A percentile compares a stretch with the other conserved stretches of the same genome.
These are phyloP conservation scores for Nicotiana undulata DNA, from an alignment of 257 asterid species.

Conservation along the genomic window DNA sequence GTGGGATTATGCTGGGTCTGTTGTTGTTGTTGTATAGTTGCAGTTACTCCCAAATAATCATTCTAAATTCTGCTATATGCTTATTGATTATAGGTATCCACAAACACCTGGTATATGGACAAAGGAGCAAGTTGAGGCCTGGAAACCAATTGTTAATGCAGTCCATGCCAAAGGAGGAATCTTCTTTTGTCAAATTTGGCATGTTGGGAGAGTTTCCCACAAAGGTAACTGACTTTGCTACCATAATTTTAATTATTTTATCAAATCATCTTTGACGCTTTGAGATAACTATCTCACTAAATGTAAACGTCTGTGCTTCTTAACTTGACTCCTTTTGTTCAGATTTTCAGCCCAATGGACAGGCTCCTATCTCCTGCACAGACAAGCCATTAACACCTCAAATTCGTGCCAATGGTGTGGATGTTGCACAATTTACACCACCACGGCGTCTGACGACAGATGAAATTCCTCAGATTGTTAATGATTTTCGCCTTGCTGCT, in stretches of 20 bases:
- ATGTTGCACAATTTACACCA: conserved; percentile 10
- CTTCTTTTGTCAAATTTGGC: conserved; percentile 26
- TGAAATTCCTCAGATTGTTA: conserved; percentile 18
- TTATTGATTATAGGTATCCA: not conserved
- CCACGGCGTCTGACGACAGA: conserved; percentile 13
- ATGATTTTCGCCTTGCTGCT: conserved; percentile 23
- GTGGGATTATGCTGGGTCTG: too few relatives aligned
- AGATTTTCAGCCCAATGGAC: conserved; percentile 26
- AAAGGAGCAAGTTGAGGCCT: conserved; percentile 24
- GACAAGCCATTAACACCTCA: conserved; percentile 13
- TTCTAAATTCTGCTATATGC: not conserved
- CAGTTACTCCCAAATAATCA: not conserved
- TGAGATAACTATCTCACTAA: not conserved
- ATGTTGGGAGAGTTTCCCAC: conserved; percentile 17
- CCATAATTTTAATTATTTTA: not conserved
- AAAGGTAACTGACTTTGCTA: not conserved
- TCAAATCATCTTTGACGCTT: not conserved
- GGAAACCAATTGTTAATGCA: conserved; percentile 25
- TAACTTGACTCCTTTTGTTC: not conserved
- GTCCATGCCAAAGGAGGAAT: conserved; percentile 27
- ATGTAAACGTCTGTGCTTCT: not conserved
- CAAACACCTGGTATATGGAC: conserved; percentile 22
- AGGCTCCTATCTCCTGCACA: conserved; percentile 24
- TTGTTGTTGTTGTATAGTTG: too few relatives aligned
- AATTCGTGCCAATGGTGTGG: not conserved